Base-by-base conservation (phyloP, 2,329 filamentous ascomycete genomes). In the Eutypa lata region DNA sequence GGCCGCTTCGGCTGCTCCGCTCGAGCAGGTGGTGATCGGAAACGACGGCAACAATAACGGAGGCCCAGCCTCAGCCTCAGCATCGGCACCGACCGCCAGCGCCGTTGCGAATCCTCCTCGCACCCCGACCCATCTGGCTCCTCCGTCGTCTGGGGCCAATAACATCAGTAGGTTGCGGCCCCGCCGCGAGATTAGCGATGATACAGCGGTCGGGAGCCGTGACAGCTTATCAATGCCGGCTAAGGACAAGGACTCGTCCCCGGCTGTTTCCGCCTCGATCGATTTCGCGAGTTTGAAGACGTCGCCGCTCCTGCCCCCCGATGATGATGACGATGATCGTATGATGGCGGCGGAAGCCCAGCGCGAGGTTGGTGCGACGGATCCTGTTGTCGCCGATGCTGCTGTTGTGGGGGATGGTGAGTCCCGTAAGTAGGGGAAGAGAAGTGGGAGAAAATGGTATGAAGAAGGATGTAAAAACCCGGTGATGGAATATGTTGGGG, bases 1-100 rank as follows among this genome's bases (percentile, higher is more conserved):
- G 21, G 59, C 67, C 2, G 58, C 54, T 8, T 66, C 62, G 1
- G 65, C 57, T 1, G 65, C 57, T 1, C 66, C 70, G 6, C 55
- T 73, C 22, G 67, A 72, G 47, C 65, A 67, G n/a, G 68, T 73
- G 1, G 64, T 71, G 18, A 59, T 63, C 0, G 45, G 42, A 7
- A 38, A 38, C 13, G 35, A 38, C n/a, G 47, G 50, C 14, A 31
- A 31, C 26, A 31, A 5, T 10, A 38, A 38, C 35, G 35, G 35
- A 14, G 45, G 51, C 14, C 50, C 21, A 31, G 21, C n/a, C 50
- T 49, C 6, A 55, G 50, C n/a, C 49, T 13, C 52, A 16, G 42
- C 49, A 16, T 21, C 52, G 10, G 42, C 50, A 19, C 51, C 48
- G 10, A 31, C 5, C 26, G 26, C 26, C 26, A 31, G 10, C 26